These are phyloP conservation scores for Boletus eberwhitei DNA, from an alignment of 768 basidiomycete species.

Conservation along the genomic window DNA sequence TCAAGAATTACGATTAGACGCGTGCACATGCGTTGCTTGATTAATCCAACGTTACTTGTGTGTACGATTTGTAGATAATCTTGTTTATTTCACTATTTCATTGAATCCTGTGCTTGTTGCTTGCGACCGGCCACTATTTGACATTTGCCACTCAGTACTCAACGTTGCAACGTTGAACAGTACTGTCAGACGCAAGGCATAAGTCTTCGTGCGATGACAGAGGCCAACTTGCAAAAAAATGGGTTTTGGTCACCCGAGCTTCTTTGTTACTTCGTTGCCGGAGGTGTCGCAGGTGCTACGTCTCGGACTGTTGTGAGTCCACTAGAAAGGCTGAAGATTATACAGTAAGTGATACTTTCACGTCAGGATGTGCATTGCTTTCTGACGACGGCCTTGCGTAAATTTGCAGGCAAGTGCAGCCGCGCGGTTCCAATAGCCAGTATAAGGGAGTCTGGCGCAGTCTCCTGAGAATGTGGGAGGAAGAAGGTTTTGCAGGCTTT, in stretches of 20 bases:
- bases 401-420: constrained; percentile 81
- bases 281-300: constrained; percentile 56
- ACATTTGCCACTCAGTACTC: neutral
- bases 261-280: constrained; percentile 52
- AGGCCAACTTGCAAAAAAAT: constrained; percentile 24
- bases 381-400: constrained; percentile 1
- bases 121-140: neutral
- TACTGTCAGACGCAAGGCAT: constrained; percentile 4
- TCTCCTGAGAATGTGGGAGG: constrained; percentile 80
- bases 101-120: constrained; percentile 13
- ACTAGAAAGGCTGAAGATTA: constrained; percentile 91
- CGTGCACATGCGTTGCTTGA: neutral
- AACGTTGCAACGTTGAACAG: neutral
- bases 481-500: constrained; percentile 90
- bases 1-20: neutral
- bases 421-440: constrained; percentile 53
- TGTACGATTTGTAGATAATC: neutral
- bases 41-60: neutral
- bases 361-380: neutral
- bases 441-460: constrained; percentile 86
- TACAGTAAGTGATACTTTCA: constrained; percentile 61
- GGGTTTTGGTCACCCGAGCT: constrained; percentile 31
- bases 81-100: neutral
- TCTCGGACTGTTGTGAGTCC: constrained; percentile 92
- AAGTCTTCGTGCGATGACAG: constrained; percentile 20